These are phyloP conservation scores for Pythium sp. DNA, from an alignment of 352 stramenopile genomes.

Conservation along the genomic window DNA sequence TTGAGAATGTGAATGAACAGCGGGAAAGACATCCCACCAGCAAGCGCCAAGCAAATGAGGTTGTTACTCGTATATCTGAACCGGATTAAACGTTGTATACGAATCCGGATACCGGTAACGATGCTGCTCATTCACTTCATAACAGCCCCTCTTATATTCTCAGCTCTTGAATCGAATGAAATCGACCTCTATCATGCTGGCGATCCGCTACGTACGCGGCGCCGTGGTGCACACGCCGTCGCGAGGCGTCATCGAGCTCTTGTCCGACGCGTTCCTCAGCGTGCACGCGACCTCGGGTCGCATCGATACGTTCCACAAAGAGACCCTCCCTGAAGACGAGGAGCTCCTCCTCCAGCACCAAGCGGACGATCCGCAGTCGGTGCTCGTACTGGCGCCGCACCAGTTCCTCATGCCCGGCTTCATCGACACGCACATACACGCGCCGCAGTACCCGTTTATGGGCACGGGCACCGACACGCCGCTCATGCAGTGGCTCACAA, in stretches of 20 bases:
- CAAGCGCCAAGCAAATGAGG: too few species aligned
- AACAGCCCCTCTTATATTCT: too few species aligned
- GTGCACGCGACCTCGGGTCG: slow-evolving; percentile 31
- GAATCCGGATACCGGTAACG: too few species aligned
- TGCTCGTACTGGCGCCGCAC: slow-evolving; percentile 22
- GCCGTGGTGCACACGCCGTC: slow-evolving; percentile 40
- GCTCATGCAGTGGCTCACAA: slow-evolving; percentile 90
- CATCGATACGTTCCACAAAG: slow-evolving; percentile 38
- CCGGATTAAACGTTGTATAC: too few species aligned
- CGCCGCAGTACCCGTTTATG: slow-evolving; percentile 88
- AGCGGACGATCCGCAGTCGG: background rate
- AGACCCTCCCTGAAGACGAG: slow-evolving; percentile 27
- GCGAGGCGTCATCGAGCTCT: slow-evolving; percentile 35
- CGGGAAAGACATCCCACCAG: too few species aligned
- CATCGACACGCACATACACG: slow-evolving; percentile 90
- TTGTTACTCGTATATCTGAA: too few species aligned
- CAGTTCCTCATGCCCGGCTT: slow-evolving; percentile 89
- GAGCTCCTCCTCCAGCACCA: slow-evolving; percentile 14
- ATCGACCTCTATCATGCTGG: too few species aligned
- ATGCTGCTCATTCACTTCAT: too few species aligned
- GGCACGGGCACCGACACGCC: slow-evolving; percentile 87
- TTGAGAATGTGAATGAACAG: too few species aligned
- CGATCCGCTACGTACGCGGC: slow-evolving; percentile 38
- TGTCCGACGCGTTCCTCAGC: slow-evolving; percentile 43
- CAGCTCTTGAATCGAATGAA: too few species aligned